Base-by-base conservation (phyloP, 1,284 basidiomycete genomes). In the Ustilago trichophora region DNA sequence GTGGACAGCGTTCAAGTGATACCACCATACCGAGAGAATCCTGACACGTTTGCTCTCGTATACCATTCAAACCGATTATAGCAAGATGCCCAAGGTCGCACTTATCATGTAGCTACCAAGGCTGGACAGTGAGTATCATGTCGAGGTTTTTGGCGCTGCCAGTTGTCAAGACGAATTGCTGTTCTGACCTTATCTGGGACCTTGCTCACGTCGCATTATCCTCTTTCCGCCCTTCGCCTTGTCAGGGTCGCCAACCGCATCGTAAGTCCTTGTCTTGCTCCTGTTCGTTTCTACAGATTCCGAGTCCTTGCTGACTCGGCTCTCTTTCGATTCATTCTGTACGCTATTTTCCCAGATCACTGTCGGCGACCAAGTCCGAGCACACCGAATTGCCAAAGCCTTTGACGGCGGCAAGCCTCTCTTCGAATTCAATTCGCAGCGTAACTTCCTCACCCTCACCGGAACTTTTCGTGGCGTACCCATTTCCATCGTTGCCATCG, bases 391-490 rank as follows among this genome's bases (percentile, higher is more conserved):
- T 57, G 87, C 88, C 19, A 78, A 82, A 21, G 84, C 84, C 67
- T 84, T 92, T 38, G 90, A 92, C 82, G 67, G 58, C 49, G 74
- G 81, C n/a, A 64, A 59, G 25, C 74, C 80, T 12, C 24, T 75
- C 16, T 91, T 91, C 80, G 84, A 85, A 59, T 82, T 90, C 42
- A 83, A 84, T 36, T 90, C 89, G 16, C 90, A 91, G 70, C 85
- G 91, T 44, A 90, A 90, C 8, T 92, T 91, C 82, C 82, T 89
- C 55, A 92, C 90, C 4, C 86, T 91, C 64, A 92, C 91, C 4
- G 91, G 91, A 11, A 85, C 87, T 31, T 92, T 88, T 83, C 85
- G 86, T 38, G 87, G 86, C 38, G 81, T 86, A 4, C 90, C 90
- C 6, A 80, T 92, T 26, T 89, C 88, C 12, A 86, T 92, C 49